Conservation (phyloP, 805 yeast species). For the Myxozyma vanderwaltii region DNA sequence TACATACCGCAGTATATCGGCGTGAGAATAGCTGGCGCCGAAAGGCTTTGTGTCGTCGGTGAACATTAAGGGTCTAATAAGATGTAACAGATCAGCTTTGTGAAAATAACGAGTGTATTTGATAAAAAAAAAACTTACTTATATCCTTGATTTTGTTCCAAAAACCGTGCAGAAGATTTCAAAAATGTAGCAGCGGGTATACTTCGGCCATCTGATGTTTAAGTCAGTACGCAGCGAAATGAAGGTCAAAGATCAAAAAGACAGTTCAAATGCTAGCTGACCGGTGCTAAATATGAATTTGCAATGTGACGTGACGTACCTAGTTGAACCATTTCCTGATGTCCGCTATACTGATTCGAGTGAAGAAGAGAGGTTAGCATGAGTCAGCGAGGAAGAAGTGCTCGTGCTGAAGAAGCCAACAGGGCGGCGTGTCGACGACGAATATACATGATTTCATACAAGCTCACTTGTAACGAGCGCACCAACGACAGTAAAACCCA, state of each 20-base stretch:
- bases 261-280: not conserved
- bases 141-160: constrained; percentile 38
- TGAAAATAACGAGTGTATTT: not conserved
- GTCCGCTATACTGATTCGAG: constrained; percentile 5
- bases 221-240: not conserved
- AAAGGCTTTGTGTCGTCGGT: constrained; percentile 48
- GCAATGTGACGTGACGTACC: constrained; percentile 29
- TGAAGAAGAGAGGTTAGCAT: not conserved
- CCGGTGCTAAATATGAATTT: not conserved
- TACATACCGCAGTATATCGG: constrained; percentile 44
- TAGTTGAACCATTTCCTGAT: constrained; percentile 48
- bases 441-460: no score
- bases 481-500: not conserved
- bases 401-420: no score
- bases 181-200: constrained; percentile 31
- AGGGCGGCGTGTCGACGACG: no score
- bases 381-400: not conserved
- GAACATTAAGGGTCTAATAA: constrained; percentile 16
- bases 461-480: no score
- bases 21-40: constrained; percentile 60
- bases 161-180: constrained; percentile 28
- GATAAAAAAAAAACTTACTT: constrained; percentile 45
- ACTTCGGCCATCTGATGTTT: constrained; percentile 20
- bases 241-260: not conserved
- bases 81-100: not conserved